A percentile compares a stretch with the other conserved stretches of the same genome.
Evolutionary conservation across 768 basidiomycete species (phyloP).

Genomic region (Lentinula sp.): DNA sequence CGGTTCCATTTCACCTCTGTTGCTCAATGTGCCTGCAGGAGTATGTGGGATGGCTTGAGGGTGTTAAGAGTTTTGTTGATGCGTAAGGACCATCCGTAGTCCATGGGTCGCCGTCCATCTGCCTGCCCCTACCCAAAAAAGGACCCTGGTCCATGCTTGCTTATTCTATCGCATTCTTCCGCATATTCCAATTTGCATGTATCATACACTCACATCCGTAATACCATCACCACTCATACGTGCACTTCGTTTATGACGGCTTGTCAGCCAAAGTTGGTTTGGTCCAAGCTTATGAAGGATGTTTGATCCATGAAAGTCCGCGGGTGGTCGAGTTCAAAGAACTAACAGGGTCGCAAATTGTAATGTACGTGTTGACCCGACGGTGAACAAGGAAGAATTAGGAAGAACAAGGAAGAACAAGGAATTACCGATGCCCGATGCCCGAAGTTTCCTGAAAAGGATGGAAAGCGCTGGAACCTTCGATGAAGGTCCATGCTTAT

Average conservation of each 20-base stretch:
- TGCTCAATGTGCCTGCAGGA: constrained; percentile 45
- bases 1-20: not conserved
- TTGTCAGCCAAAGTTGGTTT: not conserved
- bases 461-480: not conserved
- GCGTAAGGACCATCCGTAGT: not conserved
- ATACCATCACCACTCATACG: not conserved
- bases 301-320: not conserved
- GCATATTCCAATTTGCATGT: not conserved
- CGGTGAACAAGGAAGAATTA: not conserved
- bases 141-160: not conserved
- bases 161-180: not conserved
- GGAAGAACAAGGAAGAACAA: not conserved
- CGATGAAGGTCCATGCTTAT: not conserved
- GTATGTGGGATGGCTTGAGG: constrained; percentile 84
- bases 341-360: too few species aligned
- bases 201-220: not conserved
- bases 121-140: too few species aligned
- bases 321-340: too few species aligned
- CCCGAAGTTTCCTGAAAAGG: not conserved
- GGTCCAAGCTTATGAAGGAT: not conserved
- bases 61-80: constrained; percentile 80
- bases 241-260: not conserved
- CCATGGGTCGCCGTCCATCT: not conserved
- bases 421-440: not conserved
- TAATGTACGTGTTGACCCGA: too few species aligned